Evolutionary conservation across 1,139 yeast species (phyloP).

Genomic region (Geotrichum siamense): DNA sequence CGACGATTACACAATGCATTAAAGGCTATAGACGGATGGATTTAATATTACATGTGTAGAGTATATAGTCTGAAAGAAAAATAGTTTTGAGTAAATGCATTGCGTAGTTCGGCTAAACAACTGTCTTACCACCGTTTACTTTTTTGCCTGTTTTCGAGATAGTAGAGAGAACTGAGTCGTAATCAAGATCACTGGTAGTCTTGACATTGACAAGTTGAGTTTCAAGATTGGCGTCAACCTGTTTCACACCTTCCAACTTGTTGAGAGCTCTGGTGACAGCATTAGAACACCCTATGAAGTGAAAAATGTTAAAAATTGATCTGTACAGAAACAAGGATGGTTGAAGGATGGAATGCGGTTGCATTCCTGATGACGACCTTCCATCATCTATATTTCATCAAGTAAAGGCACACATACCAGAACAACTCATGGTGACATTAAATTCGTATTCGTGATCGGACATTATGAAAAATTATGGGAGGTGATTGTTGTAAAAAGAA

Average conservation of each 20-base stretch:
- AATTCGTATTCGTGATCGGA: conserved; percentile 59
- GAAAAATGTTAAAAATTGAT: background rate
- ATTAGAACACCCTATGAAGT: conserved; percentile 58
- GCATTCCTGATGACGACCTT: background rate
- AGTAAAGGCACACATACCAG: conserved; percentile 46
- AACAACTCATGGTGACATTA: conserved; percentile 74
- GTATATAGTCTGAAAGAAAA: background rate
- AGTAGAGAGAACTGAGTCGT: conserved; percentile 69
- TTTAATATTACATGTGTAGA: conserved; percentile 22
- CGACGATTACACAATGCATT: conserved; percentile 72
- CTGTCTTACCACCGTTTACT: conserved; percentile 53
- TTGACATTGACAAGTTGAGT: conserved; percentile 75
- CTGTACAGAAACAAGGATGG: background rate
- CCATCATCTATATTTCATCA: background rate
- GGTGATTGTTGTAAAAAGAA: too few species aligned
- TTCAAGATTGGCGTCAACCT: conserved; percentile 65
- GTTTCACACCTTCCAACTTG: conserved; percentile 65
- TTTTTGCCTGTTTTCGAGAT: conserved; percentile 90
- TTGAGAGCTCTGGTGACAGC: conserved; percentile 78
- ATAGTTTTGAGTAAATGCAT: background rate
- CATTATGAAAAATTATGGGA: too few species aligned
- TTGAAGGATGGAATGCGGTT: background rate
- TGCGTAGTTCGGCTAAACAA: conserved; percentile 23
- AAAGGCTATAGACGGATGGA: conserved; percentile 76
- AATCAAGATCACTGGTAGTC: conserved; percentile 48